Base-by-base conservation (phyloP, 306 rosid species). In the Castanea sativa region DNA sequence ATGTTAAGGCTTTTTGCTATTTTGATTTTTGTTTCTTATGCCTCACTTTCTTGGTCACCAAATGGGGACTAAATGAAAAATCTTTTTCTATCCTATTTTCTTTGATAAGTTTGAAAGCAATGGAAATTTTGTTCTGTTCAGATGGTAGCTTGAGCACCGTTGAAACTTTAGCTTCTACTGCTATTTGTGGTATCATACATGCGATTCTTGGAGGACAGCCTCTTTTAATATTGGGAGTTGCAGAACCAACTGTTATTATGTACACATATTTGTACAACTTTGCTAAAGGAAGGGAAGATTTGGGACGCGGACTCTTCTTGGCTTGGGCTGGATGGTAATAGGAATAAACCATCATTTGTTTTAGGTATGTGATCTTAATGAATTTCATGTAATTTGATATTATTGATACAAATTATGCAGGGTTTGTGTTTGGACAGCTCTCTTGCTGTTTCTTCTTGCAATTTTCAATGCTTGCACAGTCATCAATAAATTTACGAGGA, bases 241-340 rank as follows among this genome's bases (percentile, higher is more conserved):
- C 99, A 76, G 99, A 94, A 60, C 99, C 99, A 14, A 94, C 99
- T 5, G 89, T 91, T 61, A 92, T 94, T 33, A 92, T 92, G 99
- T 94, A 92, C 87, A 92, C 82, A 1, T 94, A 92, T 58, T 68
- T 94, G 86, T 92, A 88, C 92, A 90, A 79, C 74, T 92, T 92
- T 73, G 84, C 92, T 69, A 89, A 89, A 84, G 78, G 83, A 51
- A 88, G 79, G 72, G 83, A 88, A 0, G 87, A 86, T 16, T 83
- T 95, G 77, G 99, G 99, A 51, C 25, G 19, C 29, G 73, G 81
- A 71, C 91, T 92, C 56, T 95, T 81, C 79, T 77, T 95, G 82
- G 92, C 97, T 72, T 92, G 99, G 99, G 90, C 85, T 18, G 98
- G 93, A 89, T 94, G 98, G 97, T 94, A 84, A 86, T 67, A 55